A percentile compares a stretch with the other conserved stretches of the same genome.
Evolutionary conservation across 2,329 filamentous ascomycete species (phyloP).

Genomic region (Phialocephala subalpina): DNA sequence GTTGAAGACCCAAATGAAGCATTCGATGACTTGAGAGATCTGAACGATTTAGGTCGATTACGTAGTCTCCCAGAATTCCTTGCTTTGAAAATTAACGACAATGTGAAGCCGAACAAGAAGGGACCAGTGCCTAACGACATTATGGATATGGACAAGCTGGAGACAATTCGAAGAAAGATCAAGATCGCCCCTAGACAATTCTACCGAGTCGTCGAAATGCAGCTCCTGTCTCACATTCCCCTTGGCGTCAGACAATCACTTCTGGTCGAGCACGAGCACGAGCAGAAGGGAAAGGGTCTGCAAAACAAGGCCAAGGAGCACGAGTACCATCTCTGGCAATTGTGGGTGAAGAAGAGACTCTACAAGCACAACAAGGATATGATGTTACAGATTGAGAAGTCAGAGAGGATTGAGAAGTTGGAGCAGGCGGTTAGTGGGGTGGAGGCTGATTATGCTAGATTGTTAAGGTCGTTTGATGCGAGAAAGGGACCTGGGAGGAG

Average conservation of each 20-base stretch:
- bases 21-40: conserved; percentile 82
- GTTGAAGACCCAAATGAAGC: conserved; percentile 93
- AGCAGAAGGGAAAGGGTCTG: conserved; percentile 45
- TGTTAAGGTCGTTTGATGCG: conserved; percentile 52
- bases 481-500: conserved; percentile 20
- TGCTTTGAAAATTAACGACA: conserved; percentile 61
- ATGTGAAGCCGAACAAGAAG: conserved; percentile 56
- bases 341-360: conserved; percentile 79
- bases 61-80: conserved; percentile 65
- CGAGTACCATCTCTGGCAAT: conserved; percentile 73
- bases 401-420: conserved; percentile 76
- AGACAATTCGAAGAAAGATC: conserved; percentile 62
- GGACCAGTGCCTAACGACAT: conserved; percentile 61
- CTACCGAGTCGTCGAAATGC: conserved; percentile 77
- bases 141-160: conserved; percentile 63
- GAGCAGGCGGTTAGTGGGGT: conserved; percentile 73
- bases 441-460: conserved; percentile 75
- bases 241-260: conserved; percentile 61
- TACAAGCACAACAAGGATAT: conserved; percentile 78
- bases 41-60: conserved; percentile 74
- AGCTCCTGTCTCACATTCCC: conserved; percentile 69
- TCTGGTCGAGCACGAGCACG: conserved; percentile 46
- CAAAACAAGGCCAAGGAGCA: conserved; percentile 63
- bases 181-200: conserved; percentile 85
- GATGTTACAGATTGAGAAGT: conserved; percentile 72